These are phyloP conservation scores for Nemania serpens DNA, from an alignment of 2,329 filamentous ascomycete species.

Conservation along the genomic window DNA sequence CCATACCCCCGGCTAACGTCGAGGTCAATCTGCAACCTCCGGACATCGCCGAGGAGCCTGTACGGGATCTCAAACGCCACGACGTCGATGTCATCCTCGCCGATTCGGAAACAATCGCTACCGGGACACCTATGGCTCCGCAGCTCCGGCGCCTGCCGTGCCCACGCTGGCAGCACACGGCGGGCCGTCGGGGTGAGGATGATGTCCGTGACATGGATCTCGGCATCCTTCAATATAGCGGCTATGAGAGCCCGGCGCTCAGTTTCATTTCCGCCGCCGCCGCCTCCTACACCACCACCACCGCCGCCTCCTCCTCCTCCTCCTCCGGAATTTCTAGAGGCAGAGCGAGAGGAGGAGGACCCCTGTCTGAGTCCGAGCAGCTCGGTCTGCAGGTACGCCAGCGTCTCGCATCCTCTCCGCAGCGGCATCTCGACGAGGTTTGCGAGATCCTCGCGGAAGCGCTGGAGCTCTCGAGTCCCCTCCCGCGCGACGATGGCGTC, in stretches of 20 bases:
- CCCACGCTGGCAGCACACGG: not conserved
- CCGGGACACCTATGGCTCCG: not conserved
- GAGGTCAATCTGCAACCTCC: not conserved
- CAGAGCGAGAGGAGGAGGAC: no score
- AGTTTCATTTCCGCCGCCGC: not conserved
- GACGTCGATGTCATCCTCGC: not conserved
- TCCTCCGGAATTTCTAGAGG: not conserved
- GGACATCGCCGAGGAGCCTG: not conserved
- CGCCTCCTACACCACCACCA: no score
- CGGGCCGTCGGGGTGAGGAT: not conserved
- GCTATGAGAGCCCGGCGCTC: not conserved
- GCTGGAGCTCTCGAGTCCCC: not conserved
- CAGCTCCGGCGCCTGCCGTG: not conserved
- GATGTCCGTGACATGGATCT: not conserved
- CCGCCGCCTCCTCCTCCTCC: not conserved
- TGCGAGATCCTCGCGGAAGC: not conserved
- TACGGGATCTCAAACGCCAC: not conserved
- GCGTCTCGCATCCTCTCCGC: not conserved
- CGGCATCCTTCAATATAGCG: not conserved
- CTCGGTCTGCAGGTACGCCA: not conserved
- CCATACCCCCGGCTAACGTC: not conserved
- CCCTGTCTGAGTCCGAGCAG: not conserved
- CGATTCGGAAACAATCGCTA: not conserved
- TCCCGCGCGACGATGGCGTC: not conserved
- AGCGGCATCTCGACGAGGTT: not conserved